phyloP scores from a whole-genome alignment of 371 early-diverging fungal genomes.

The Lichtheimia hyalospora region DNA sequence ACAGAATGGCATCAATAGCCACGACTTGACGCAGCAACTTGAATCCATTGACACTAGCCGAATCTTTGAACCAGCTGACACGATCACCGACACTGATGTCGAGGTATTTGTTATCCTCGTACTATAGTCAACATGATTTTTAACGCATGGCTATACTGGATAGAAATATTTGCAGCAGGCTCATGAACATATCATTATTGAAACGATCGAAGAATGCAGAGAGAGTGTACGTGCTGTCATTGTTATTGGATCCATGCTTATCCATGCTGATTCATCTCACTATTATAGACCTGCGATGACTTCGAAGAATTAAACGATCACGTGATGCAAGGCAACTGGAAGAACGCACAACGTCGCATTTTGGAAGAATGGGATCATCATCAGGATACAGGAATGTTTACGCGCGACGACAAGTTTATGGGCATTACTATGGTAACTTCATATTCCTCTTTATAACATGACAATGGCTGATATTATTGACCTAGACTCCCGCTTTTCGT shows the following conservation, averaged over 20 bases:
- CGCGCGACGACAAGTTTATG: conserved; percentile 1
- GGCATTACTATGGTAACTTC: neutral
- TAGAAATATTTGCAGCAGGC: conserved; percentile 68
- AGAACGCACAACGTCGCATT: conserved; percentile 10
- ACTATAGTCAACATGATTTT: too few relatives aligned
- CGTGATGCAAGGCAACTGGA: conserved; percentile 10
- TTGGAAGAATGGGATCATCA: conserved; percentile 22
- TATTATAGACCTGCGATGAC: conserved; percentile 3
- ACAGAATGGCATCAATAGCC: conserved; percentile 73
- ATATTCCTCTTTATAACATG: neutral
- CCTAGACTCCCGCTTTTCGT: neutral
- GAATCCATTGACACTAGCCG: conserved; percentile 60
- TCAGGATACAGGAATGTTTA: conserved; percentile 7
- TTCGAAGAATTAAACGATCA: conserved; percentile 6
- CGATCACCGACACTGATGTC: conserved; percentile 74
- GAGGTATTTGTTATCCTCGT: conserved; percentile 38
- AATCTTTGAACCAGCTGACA: conserved; percentile 68
- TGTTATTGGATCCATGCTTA: neutral
- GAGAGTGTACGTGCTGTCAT: conserved; percentile 32
- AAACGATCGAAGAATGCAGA: conserved; percentile 71
- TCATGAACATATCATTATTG: conserved; percentile 73
- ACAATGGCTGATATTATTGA: neutral
- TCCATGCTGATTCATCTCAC: neutral
- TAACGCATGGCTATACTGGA: neutral
- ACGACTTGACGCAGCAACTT: conserved; percentile 56